phyloP scores from a whole-genome alignment of 495 filamentous ascomycete genomes.

The Penicillium turbatum region DNA sequence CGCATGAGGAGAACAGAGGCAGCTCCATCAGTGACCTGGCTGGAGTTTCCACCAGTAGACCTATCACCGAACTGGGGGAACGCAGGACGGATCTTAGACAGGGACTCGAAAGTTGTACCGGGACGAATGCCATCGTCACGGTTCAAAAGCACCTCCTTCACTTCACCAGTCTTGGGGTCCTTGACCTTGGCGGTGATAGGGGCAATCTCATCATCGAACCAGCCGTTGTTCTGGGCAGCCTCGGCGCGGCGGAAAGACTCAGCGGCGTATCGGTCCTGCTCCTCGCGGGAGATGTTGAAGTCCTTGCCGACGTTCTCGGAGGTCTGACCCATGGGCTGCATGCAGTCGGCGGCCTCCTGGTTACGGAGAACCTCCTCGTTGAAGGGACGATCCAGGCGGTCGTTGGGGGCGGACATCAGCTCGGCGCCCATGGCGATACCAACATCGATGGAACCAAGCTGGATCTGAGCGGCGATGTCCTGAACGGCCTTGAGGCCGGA shows the following conservation, averaged over 20 bases:
- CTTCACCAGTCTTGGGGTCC: slow-evolving; percentile 74
- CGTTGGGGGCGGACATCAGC: slow-evolving; percentile 71
- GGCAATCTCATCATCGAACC: slow-evolving; percentile 91
- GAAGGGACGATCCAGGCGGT: slow-evolving; percentile 66
- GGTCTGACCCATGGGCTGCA: slow-evolving; percentile 96
- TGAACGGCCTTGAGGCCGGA: slow-evolving; percentile 93
- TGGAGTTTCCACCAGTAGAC: slow-evolving; percentile 92
- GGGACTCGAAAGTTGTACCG: slow-evolving; percentile 78
- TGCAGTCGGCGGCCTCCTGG: slow-evolving; percentile 79
- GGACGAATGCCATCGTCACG: slow-evolving; percentile 85
- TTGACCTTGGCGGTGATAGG: slow-evolving; percentile 79
- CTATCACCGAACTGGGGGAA: slow-evolving; percentile 86
- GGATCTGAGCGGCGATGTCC: slow-evolving; percentile 89
- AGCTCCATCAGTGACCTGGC: slow-evolving; percentile 93
- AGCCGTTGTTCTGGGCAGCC: slow-evolving; percentile 83
- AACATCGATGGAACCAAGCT: slow-evolving; percentile 71
- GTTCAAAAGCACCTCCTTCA: slow-evolving; percentile 69
- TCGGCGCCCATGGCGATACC: slow-evolving; percentile 88
- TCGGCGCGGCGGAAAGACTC: slow-evolving; percentile 86
- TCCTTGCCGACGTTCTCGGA: slow-evolving; percentile 93
- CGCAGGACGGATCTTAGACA: slow-evolving; percentile 83
- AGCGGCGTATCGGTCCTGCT: slow-evolving; percentile 79
- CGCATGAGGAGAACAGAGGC: slow-evolving; percentile 92
- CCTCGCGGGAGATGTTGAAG: slow-evolving; percentile 76
- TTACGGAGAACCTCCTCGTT: slow-evolving; percentile 68